phyloP scores from a whole-genome alignment of 1,284 basidiomycete genomes.

The Sanghuangporus weigelae region DNA sequence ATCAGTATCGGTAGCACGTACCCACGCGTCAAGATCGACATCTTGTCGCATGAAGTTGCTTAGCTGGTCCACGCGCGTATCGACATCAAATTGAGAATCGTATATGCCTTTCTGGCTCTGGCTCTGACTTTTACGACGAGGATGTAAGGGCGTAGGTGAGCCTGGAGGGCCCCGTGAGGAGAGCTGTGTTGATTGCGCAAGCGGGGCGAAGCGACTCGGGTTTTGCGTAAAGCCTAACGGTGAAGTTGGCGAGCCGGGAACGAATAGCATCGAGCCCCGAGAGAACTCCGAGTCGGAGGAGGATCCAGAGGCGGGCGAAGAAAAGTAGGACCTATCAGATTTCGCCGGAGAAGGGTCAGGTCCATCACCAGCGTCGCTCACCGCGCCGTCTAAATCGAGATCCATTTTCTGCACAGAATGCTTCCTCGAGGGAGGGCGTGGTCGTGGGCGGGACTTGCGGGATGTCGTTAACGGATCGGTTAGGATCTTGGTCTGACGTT shows the following conservation, averaged over 20 bases:
- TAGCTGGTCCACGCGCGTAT: conserved; percentile 36
- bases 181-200: conserved; percentile 35
- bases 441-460: conserved; percentile 28
- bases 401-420: conserved; percentile 14
- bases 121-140: conserved; percentile 11
- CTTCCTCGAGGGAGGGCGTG: conserved; percentile 31
- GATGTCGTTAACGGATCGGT: conserved; percentile 32
- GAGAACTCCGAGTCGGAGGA: conserved; percentile 26
- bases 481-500: conserved; percentile 25
- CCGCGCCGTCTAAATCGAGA: not conserved
- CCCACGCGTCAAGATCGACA: conserved; percentile 42
- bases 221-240: conserved; percentile 34
- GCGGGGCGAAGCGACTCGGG: conserved; percentile 33
- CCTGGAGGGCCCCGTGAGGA: conserved; percentile 8
- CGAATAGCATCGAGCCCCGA: conserved; percentile 17
- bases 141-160: conserved; percentile 18
- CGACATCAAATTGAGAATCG: conserved; percentile 45
- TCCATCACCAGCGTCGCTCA: conserved; percentile 2
- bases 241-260: conserved; percentile 32
- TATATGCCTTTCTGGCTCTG: conserved; percentile 22
- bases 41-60: conserved; percentile 39
- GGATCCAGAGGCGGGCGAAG: conserved; percentile 36
- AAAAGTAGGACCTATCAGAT: conserved; percentile 33
- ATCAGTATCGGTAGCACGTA: conserved; percentile 23
- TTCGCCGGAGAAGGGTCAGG: conserved; percentile 28